Percentiles rank a stretch among this genome's conserved stretches.
phyloP scores from a whole-genome alignment of 768 basidiomycete species.

The Lentinula sp. region DNA sequence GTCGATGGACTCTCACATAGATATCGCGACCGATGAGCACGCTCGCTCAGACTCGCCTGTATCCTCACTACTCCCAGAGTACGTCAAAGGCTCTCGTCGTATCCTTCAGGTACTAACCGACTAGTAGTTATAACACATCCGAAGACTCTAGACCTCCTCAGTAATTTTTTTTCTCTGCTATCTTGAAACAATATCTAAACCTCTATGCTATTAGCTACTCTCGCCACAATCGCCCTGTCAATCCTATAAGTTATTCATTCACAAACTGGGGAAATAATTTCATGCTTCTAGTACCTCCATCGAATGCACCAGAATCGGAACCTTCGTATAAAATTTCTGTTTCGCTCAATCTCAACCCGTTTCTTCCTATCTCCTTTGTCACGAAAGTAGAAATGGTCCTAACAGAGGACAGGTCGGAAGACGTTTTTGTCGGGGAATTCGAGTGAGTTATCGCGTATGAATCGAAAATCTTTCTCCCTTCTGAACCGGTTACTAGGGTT shows the following conservation, averaged over 20 bases:
- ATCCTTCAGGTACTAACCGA: background rate
- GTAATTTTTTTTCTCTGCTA: background rate
- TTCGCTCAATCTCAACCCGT: constrained; percentile 37
- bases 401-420: constrained; percentile 21
- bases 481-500: constrained; percentile 18
- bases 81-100: background rate
- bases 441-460: constrained; percentile 18
- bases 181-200: background rate
- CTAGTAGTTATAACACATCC: background rate
- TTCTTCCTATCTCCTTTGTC: constrained; percentile 36
- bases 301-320: constrained; percentile 13
- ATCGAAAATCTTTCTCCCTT: background rate
- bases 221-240: constrained; percentile 17
- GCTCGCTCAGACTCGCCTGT: constrained; percentile 1
- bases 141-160: constrained; percentile 5
- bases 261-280: constrained; percentile 23
- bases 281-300: constrained; percentile 32
- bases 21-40: background rate
- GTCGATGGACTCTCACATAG: background rate
- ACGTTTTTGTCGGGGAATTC: constrained; percentile 29
- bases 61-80: constrained; percentile 6
- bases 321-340: constrained; percentile 38
- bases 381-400: constrained; percentile 28
- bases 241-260: constrained; percentile 34
- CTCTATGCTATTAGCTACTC: background rate